Base-by-base conservation (phyloP, 108 stramenopile species). In the Nitzschia sp. region DNA sequence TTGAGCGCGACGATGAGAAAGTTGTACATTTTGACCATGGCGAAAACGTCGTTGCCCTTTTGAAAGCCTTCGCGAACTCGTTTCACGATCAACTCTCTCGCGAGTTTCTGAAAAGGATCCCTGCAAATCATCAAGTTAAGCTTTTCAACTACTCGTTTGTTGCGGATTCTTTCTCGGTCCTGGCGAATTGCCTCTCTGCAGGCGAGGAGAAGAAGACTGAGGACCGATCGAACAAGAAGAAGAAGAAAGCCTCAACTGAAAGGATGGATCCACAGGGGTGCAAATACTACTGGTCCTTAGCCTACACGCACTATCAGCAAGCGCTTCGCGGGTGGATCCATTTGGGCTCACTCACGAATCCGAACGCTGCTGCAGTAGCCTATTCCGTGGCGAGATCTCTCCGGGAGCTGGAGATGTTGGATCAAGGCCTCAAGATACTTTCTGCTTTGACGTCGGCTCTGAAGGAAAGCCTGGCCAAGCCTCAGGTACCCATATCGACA, bases 121-220 rank as follows among this genome's bases (percentile, higher is more conserved):
- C 61, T 24, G 23, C 23, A 9, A 45, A 62, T 24, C 68, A 78
- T 71, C 59, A 36, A 45, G 74, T 78, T n/a, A 19, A 47, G 19
- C 53, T 74, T 4, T 45, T 82, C 18, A 75, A 78, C 29, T 77
- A 78, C 25, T 46, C 59, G 32, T 45, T 75, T 35, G 71, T 82
- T 34, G 81, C 66, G 2, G 77, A 82, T 53, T 42, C 77, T 11
- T 57, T 78, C 54, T 60, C 69, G 18, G 74, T 82, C 4, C 59
- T 82, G 19, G 81, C 74, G 1, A 82, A 78, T 32, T 82, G 81
- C 56, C 60, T 68, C 24, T 64, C 64, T 25, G 63, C 64, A 32
- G 45, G 35, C 47, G 67, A 72, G 33, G 46, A 46, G 11, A 56
- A 13, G 26, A 5, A 18, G 11, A 54, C 67, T 33, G 27, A 34